Evolutionary conservation across 805 yeast genomes (phyloP).

Genomic region (Hemisphaericaspora nanyangensis): DNA sequence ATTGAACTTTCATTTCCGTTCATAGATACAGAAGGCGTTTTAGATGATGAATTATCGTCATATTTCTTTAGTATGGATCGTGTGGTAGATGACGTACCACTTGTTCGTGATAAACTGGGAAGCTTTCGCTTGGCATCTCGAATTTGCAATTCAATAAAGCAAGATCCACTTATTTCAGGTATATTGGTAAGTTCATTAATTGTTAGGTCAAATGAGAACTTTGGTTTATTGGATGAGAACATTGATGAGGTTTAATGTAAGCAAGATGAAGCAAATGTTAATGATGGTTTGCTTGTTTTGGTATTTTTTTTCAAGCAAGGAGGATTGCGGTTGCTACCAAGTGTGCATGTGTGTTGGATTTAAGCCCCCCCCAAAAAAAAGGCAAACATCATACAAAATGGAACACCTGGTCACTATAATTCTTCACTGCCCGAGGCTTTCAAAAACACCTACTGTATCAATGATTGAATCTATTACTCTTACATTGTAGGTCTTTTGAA

Average conservation of each 20-base stretch:
- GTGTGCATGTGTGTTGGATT: too few species aligned
- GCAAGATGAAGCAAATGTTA: too few species aligned
- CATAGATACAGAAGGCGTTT: background rate
- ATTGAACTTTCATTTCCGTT: background rate
- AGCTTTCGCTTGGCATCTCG: slow-evolving; percentile 41
- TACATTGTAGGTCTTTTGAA: too few species aligned
- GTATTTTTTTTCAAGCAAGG: too few species aligned
- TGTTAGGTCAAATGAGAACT: slow-evolving; percentile 55
- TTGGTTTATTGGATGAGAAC: slow-evolving; percentile 42
- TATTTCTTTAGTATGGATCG: background rate
- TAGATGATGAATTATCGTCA: background rate
- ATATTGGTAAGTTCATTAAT: slow-evolving; percentile 76
- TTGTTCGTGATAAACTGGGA: background rate
- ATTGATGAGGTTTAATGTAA: background rate
- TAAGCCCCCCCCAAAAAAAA: too few species aligned
- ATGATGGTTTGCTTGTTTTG: too few species aligned
- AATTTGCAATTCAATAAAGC: slow-evolving; percentile 62
- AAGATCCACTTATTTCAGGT: slow-evolving; percentile 71
- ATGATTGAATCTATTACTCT: too few species aligned
- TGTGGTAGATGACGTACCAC: background rate
- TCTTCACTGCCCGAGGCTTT: too few species aligned
- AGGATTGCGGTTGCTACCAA: too few species aligned
- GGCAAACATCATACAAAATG: too few species aligned
- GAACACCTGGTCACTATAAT: too few species aligned
- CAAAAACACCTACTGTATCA: too few species aligned